phyloP scores from a whole-genome alignment of 257 asterid genomes.

The Petrea volubilis region DNA sequence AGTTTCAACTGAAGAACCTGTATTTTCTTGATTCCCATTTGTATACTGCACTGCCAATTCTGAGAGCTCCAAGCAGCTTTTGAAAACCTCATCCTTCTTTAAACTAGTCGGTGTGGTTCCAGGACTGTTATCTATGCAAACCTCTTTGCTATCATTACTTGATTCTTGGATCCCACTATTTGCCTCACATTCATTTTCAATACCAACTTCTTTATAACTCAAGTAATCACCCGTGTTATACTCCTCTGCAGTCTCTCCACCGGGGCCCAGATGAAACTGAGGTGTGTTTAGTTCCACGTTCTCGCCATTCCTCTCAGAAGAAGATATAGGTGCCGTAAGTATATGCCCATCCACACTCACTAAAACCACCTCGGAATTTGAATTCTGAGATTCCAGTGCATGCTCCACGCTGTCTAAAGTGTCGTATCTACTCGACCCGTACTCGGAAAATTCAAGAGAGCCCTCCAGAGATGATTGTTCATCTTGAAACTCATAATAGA shows the following conservation, averaged over 20 bases:
- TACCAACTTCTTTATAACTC: slow-evolving; percentile 12
- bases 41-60: slow-evolving; percentile 39
- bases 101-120: slow-evolving; percentile 27
- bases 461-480: slow-evolving; percentile 51
- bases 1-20: slow-evolving; percentile 28
- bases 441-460: slow-evolving; percentile 51
- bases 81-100: slow-evolving; percentile 47
- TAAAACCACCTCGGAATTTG: slow-evolving; percentile 60
- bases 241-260: slow-evolving; percentile 41
- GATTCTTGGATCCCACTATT: slow-evolving; percentile 25
- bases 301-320: slow-evolving; percentile 46
- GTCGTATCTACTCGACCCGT: slow-evolving; percentile 49
- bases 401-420: slow-evolving; percentile 47
- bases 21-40: slow-evolving; percentile 23
- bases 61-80: slow-evolving; percentile 61
- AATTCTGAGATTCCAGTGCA: slow-evolving; percentile 52
- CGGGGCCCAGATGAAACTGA: slow-evolving; percentile 56
- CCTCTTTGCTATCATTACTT: slow-evolving; percentile 17
- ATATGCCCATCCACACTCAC: slow-evolving; percentile 75
- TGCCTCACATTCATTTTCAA: slow-evolving; percentile 14
- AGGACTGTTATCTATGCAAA: slow-evolving; percentile 11
- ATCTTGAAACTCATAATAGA: slow-evolving; percentile 66
- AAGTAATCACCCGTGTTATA: slow-evolving; percentile 26
- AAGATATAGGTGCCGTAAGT: slow-evolving; percentile 66
- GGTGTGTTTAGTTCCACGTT: slow-evolving; percentile 47